Percentiles rank a stretch among this genome's conserved stretches.
Conservation (phyloP, 2,329 filamentous ascomycete species). For the Colletotrichum gigasporum region DNA sequence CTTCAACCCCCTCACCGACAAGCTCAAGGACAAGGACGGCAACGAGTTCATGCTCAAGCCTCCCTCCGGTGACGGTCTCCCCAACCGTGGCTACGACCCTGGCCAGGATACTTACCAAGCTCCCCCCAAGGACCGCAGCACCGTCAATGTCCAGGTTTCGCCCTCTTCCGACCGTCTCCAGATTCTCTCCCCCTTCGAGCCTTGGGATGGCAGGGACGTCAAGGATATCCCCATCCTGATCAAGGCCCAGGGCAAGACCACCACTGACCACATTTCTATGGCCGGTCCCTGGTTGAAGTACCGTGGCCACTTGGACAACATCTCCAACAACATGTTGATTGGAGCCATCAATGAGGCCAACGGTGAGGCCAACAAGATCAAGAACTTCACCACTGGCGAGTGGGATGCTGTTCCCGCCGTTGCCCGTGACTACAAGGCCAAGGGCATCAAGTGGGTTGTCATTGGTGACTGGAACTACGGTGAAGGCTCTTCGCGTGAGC, state of each 20-base stretch:
- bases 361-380: slow-evolving; percentile 96
- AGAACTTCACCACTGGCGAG: slow-evolving; percentile 86
- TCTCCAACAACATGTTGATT: slow-evolving; percentile 99
- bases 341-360: slow-evolving; percentile 97
- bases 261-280: slow-evolving; percentile 97
- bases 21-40: slow-evolving; percentile 92
- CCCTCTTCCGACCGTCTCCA: slow-evolving; percentile 95
- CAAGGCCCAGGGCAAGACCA: slow-evolving; percentile 96
- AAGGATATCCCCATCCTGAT: slow-evolving; percentile 88
- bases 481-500: slow-evolving; percentile 96
- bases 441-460: slow-evolving; percentile 96
- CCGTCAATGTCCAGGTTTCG: slow-evolving; percentile 82
- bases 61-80: slow-evolving; percentile 85
- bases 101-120: slow-evolving; percentile 96
- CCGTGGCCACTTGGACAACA: slow-evolving; percentile 98
- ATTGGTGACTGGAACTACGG: slow-evolving; percentile 99
- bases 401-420: slow-evolving; percentile 91
- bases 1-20: slow-evolving; percentile 96
- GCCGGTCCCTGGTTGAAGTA: slow-evolving; percentile 98
- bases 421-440: slow-evolving; percentile 98
- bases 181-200: slow-evolving; percentile 83
- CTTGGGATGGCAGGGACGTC: slow-evolving; percentile 95
- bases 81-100: slow-evolving; percentile 84
- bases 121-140: slow-evolving; percentile 80
- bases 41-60: slow-evolving; percentile 91